phyloP scores from a whole-genome alignment of 2,329 filamentous ascomycete species.

The Balansia obtecta region DNA sequence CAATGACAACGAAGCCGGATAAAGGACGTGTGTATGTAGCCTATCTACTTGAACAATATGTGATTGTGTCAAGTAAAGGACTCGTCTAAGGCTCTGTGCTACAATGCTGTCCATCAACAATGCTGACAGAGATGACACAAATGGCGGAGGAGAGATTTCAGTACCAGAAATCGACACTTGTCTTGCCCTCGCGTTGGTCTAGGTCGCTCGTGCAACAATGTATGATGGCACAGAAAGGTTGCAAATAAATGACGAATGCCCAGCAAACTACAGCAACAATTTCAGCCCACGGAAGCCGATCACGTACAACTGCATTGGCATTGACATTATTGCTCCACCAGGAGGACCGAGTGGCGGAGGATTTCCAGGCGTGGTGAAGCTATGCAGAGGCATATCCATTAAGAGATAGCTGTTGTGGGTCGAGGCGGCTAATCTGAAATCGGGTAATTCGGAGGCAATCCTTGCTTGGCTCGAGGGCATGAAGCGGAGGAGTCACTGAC shows the following conservation, averaged over 20 bases:
- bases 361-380: not conserved
- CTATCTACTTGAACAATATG: not conserved
- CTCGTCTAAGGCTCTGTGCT: not conserved
- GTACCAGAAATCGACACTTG: conserved; percentile 2
- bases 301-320: conserved; percentile 2
- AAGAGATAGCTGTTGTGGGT: not conserved
- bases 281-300: conserved; percentile 1
- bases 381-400: not conserved
- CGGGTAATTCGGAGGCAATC: not conserved
- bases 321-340: not conserved
- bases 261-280: conserved; percentile 1
- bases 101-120: not conserved
- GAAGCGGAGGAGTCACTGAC: not conserved
- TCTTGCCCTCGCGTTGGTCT: not conserved
- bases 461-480: not conserved
- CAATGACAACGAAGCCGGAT: too few species aligned
- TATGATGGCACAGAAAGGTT: not conserved
- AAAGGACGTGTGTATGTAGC: not conserved
- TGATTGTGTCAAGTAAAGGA: not conserved
- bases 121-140: not conserved
- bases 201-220: conserved; percentile 1
- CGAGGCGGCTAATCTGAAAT: not conserved
- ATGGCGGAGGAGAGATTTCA: not conserved
- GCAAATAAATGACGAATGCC: not conserved
- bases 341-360: not conserved